Conservation (phyloP, 805 yeast species). For the Lachancea cidri region DNA sequence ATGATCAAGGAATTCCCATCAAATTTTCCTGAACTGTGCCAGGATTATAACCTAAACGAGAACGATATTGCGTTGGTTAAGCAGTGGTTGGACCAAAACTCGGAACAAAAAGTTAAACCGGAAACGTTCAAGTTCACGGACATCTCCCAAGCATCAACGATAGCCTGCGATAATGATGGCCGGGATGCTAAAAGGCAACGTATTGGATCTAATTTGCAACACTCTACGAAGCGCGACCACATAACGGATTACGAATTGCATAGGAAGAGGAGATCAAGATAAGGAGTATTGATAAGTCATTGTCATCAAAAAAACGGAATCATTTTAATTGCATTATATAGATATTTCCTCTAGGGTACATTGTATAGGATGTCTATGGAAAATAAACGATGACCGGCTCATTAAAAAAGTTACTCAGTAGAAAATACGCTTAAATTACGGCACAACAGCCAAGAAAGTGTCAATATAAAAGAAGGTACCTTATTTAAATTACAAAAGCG, state of each 20-base stretch:
- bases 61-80: slow-evolving; percentile 2
- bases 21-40: slow-evolving; percentile 25
- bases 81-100: slow-evolving; percentile 2
- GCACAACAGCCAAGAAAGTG: no score
- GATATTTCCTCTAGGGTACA: not conserved
- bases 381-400: not conserved
- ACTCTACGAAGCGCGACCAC: not conserved
- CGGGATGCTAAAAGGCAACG: slow-evolving; percentile 6
- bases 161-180: slow-evolving; percentile 8
- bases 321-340: not conserved
- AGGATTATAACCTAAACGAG: not conserved
- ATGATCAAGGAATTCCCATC: slow-evolving; percentile 24
- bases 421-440: no score
- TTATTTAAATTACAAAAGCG: no score
- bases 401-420: no score
- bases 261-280: slow-evolving; percentile 3
- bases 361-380: not conserved
- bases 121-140: slow-evolving; percentile 4
- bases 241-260: slow-evolving; percentile 3
- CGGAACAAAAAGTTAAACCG: slow-evolving; percentile 1
- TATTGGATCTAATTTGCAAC: not conserved
- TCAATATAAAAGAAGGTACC: no score
- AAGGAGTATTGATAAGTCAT: not conserved
- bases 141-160: slow-evolving; percentile 5
- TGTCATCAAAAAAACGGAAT: not conserved